These are phyloP conservation scores for Funneliformis caledonium DNA, from an alignment of 371 early-diverging fungal genomes.

Conservation along the genomic window DNA sequence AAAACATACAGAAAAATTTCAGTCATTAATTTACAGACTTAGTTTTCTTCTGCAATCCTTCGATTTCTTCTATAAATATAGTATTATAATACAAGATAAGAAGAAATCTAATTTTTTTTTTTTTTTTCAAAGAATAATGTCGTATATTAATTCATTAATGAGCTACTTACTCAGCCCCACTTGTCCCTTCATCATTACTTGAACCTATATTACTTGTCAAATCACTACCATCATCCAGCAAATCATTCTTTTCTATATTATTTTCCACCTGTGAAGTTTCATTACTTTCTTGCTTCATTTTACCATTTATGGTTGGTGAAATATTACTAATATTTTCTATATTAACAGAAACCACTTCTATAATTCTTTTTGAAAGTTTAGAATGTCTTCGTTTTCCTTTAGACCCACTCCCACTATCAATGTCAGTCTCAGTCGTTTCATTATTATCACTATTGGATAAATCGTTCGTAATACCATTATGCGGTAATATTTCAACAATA, in stretches of 20 bases:
- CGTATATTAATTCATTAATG: not conserved
- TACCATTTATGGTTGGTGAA: no score
- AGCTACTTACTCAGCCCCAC: not conserved
- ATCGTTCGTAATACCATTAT: not conserved
- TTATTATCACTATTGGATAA: not conserved
- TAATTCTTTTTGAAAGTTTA: not conserved
- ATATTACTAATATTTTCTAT: no score
- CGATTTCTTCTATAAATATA: no score
- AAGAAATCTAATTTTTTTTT: no score
- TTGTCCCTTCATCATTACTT: not conserved
- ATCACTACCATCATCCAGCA: not conserved
- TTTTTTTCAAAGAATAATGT: no score
- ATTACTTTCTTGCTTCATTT: not conserved
- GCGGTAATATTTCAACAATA: constrained; percentile 7
- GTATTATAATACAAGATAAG: no score
- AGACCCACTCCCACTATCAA: no score
- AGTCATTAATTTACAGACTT: no score
- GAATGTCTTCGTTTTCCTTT: not conserved
- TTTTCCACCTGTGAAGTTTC: not conserved
- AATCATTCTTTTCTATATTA: not conserved
- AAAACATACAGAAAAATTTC: no score
- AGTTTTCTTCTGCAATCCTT: no score
- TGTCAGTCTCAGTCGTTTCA: not conserved
- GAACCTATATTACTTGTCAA: constrained; percentile 5
- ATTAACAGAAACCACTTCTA: no score